Conservation (phyloP, 2,329 filamentous ascomycete genomes). For the Neophaeococcomyces aloes region DNA sequence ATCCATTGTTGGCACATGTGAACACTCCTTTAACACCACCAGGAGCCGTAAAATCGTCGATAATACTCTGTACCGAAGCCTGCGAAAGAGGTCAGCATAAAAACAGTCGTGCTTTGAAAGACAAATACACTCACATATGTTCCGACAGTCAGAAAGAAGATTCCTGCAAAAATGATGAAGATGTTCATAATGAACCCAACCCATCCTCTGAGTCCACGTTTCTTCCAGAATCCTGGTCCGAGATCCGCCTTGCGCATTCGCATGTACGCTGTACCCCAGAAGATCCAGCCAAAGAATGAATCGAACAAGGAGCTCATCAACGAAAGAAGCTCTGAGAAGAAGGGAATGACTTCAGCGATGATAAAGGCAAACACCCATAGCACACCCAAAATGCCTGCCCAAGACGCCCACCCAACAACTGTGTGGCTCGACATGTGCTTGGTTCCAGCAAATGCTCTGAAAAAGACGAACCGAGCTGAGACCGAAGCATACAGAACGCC, state of each 20-base stretch:
- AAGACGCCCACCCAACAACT: conserved; percentile 65
- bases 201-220: conserved; percentile 35
- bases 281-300: conserved; percentile 74
- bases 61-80: conserved; percentile 36
- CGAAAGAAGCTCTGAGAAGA: conserved; percentile 63
- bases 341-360: conserved; percentile 85
- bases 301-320: conserved; percentile 66
- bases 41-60: conserved; percentile 55
- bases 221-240: conserved; percentile 31
- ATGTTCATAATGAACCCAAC: conserved; percentile 51
- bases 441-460: conserved; percentile 71
- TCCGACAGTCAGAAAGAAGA: conserved; percentile 72
- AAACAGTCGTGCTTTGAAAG: conserved; percentile 24
- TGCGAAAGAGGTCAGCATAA: conserved; percentile 18
- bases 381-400: conserved; percentile 57
- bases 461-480: conserved; percentile 82
- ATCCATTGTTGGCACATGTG: conserved; percentile 48
- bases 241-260: conserved; percentile 34
- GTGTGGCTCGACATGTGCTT: conserved; percentile 74
- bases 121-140: conserved; percentile 56
- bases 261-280: conserved; percentile 49
- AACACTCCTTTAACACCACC: conserved; percentile 62
- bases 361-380: conserved; percentile 87
- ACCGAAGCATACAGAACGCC: conserved; percentile 86
- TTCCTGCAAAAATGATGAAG: conserved; percentile 59